A percentile compares a stretch with the other conserved stretches of the same genome.
phyloP scores from a whole-genome alignment of 2,329 filamentous ascomycete species.

The Fusarium verticillioides region DNA sequence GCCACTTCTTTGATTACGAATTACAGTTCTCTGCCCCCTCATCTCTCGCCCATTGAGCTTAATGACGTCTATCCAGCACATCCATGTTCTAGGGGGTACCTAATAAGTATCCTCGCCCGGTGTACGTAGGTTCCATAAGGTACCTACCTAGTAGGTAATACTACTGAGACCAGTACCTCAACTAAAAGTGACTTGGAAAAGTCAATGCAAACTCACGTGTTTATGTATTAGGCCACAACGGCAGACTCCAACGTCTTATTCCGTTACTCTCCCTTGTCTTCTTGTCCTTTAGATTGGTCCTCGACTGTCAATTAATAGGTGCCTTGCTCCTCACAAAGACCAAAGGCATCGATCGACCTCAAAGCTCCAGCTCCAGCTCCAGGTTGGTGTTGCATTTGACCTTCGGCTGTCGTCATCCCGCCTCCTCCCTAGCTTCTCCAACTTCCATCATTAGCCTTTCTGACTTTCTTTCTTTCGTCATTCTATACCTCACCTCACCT shows the following conservation, averaged over 20 bases:
- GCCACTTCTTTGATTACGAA: not conserved
- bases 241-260: constrained; percentile 8
- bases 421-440: constrained; percentile 15
- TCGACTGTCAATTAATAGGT: not conserved
- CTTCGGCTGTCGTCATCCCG: constrained; percentile 22
- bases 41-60: not conserved
- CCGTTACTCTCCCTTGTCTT: constrained; percentile 12
- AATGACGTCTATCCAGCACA: constrained; percentile 14
- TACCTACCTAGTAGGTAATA: no score
- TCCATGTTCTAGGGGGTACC: not conserved
- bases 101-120: not conserved
- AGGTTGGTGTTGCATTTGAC: constrained; percentile 23
- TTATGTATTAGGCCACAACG: constrained; percentile 16
- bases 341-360: not conserved
- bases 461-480: constrained; percentile 1
- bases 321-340: not conserved
- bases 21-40: not conserved
- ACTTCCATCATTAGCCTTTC: constrained; percentile 8
- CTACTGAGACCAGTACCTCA: not conserved
- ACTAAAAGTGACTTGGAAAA: constrained; percentile 7
- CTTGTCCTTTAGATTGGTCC: not conserved
- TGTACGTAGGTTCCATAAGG: not conserved
- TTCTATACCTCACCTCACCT: constrained; percentile 1
- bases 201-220: constrained; percentile 29
- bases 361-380: not conserved